Base-by-base conservation (phyloP, 202 grass and related monocot species). In the Zizania palustris region DNA sequence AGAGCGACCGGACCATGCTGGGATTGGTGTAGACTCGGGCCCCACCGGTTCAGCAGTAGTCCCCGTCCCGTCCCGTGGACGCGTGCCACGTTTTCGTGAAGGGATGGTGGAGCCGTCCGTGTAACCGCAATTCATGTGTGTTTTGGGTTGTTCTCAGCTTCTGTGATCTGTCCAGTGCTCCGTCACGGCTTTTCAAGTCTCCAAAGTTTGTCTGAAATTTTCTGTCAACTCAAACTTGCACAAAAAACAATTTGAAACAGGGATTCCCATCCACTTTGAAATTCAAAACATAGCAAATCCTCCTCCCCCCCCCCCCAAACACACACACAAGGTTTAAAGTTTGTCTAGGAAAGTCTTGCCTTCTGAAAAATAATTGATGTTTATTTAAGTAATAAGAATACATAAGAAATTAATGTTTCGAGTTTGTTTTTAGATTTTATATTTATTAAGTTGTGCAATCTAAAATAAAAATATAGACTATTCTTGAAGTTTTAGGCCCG, bases 41-140 rank as follows among this genome's bases (percentile, higher is more conserved):
- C 80, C 73, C 73, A 7, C 71, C 11, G 57, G 36, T n/a, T 54
- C 46, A 15, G 22, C 69, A 13, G 56, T 80, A 70, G 56, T 16
- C 67, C 12, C 10, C 5, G 45, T 42, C 35, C 42, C 12, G n/a
- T 69, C 51, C 34, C 65, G 5, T 42, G 18, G 18, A 67, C 12
- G 51, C 18, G 65, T 28, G 65, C 42, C 40, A 45, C 64, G 19
- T 45, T 18, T 54, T 19, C 51, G 51, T 54, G 51, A 9, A 6
- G 2, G 28, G 28, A 28, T 28, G 28, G 28, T 28, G 28, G 28
- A 28, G 28, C 28, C 28, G 28, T 28, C 28, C 28, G 28, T 28
- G 28, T 28, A 28, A 28, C 2, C 0, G 11, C 2, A 54, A 16
- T 18, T 2, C 2, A 18, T 5, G 8, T 18, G 6, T 3, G 50